A percentile compares a stretch with the other conserved stretches of the same genome.
These are phyloP conservation scores for Houttuynia cordata DNA, from an alignment of 164 flowering plant genomes.

Conservation along the genomic window DNA sequence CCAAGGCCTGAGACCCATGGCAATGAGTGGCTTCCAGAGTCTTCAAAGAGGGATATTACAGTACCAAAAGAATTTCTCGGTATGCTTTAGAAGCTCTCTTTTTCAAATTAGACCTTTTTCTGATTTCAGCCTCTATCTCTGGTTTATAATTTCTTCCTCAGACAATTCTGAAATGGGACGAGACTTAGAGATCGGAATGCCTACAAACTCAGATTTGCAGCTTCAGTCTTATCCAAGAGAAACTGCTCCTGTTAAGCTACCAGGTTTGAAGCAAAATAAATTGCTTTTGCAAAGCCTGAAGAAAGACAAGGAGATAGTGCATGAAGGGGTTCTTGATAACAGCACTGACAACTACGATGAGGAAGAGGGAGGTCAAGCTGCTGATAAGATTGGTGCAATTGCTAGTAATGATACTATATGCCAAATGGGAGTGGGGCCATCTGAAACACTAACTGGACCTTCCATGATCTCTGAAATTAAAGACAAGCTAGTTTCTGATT, in stretches of 20 bases:
- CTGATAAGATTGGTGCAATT: constrained; percentile 11
- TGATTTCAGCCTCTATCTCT: background rate
- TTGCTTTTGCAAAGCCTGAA: constrained; percentile 11
- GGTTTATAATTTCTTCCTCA: constrained; percentile 9
- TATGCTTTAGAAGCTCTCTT: constrained; percentile 7
- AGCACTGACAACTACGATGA: constrained; percentile 12
- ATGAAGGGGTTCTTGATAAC: constrained; percentile 15
- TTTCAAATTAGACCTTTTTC: background rate
- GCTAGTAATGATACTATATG: constrained; percentile 11
- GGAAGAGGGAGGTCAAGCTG: constrained; percentile 11
- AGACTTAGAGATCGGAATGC: constrained; percentile 31
- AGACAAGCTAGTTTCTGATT: constrained; percentile 12
- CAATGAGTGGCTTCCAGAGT: constrained; percentile 20
- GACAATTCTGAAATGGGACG: constrained; percentile 37
- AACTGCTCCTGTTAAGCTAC: constrained; percentile 10
- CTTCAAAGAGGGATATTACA: constrained; percentile 17
- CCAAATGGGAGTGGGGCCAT: constrained; percentile 14
- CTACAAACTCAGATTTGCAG: constrained; percentile 20
- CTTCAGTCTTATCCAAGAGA: constrained; percentile 17
- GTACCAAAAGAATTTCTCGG: constrained; percentile 27
- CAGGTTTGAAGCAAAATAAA: constrained; percentile 16
- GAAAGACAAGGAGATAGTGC: constrained; percentile 14
- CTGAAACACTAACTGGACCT: constrained; percentile 14
- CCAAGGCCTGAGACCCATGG: constrained; percentile 29
- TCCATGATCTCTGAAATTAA: constrained; percentile 20